A percentile compares a stretch with the other conserved stretches of the same genome.
phyloP scores from a whole-genome alignment of 305 asterid species.

The Solanum hybrid region DNA sequence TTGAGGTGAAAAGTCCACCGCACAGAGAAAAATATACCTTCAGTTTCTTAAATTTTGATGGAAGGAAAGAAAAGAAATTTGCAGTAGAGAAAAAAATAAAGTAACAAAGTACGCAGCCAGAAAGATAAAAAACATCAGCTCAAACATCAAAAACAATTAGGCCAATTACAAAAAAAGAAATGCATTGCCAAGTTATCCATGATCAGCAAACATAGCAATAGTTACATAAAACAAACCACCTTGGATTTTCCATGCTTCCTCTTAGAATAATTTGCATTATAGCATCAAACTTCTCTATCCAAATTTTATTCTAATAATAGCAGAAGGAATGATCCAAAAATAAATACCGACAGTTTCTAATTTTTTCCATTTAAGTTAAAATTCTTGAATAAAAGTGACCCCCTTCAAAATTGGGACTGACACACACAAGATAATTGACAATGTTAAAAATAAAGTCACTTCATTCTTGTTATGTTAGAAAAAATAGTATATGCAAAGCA shows the following conservation, averaged over 20 bases:
- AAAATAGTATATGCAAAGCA: not conserved
- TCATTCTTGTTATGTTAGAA: not conserved
- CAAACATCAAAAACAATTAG: not conserved
- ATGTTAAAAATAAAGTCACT: not conserved
- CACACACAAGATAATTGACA: not conserved
- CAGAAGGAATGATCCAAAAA: not conserved
- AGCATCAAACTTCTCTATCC: not conserved
- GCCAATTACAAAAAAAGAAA: not conserved
- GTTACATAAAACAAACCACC: not conserved
- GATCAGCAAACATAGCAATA: not conserved
- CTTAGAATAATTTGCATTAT: not conserved
- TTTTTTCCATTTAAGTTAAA: not conserved
- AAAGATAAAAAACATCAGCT: not conserved
- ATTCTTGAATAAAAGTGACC: not conserved
- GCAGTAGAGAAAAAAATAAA: not conserved
- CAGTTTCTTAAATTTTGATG: not conserved
- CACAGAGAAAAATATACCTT: not conserved
- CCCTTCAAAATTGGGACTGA: not conserved
- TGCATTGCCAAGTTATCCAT: not conserved
- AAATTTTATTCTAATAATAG: not conserved
- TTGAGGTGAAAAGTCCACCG: not conserved
- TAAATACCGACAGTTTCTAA: not conserved
- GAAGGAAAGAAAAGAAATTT: not conserved
- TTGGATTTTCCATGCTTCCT: not conserved
- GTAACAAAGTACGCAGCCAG: not conserved